A percentile compares a stretch with the other conserved stretches of the same genome.
phyloP scores from a whole-genome alignment of 2,329 filamentous ascomycete species.

The Nemania sp. region DNA sequence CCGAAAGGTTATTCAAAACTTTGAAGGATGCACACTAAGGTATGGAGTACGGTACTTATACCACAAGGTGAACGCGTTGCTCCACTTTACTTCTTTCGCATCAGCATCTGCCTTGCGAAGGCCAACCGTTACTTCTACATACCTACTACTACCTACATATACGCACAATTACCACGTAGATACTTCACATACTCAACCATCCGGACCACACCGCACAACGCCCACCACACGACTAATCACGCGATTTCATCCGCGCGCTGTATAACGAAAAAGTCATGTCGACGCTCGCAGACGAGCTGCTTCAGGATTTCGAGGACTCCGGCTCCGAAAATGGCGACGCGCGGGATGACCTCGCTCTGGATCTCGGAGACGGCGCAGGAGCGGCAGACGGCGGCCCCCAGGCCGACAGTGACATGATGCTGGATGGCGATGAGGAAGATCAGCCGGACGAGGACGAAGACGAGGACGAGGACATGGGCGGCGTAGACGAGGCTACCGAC shows the following conservation, averaged over 20 bases:
- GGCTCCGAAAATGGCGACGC: constrained; percentile 74
- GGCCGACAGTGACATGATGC: constrained; percentile 54
- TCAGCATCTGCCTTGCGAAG: too few species aligned
- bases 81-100: constrained; percentile 20
- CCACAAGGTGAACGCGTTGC: constrained; percentile 14
- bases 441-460: constrained; percentile 65
- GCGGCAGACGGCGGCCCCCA: constrained; percentile 41
- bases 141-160: too few species aligned
- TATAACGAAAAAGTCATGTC: constrained; percentile 66
- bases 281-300: constrained; percentile 86
- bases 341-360: constrained; percentile 52
- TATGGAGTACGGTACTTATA: too few species aligned
- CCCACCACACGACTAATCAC: not conserved
- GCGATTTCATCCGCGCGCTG: not conserved
- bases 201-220: not conserved
- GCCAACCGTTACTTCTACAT: too few species aligned
- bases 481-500: constrained; percentile 50
- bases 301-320: constrained; percentile 88
- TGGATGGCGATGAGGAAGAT: constrained; percentile 63
- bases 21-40: too few species aligned
- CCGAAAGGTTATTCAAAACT: too few species aligned
- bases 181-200: too few species aligned
- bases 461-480: constrained; percentile 59
- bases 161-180: too few species aligned
- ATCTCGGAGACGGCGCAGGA: constrained; percentile 48